These are phyloP conservation scores for Gentiana dahurica DNA, from an alignment of 257 asterid species.

Conservation along the genomic window DNA sequence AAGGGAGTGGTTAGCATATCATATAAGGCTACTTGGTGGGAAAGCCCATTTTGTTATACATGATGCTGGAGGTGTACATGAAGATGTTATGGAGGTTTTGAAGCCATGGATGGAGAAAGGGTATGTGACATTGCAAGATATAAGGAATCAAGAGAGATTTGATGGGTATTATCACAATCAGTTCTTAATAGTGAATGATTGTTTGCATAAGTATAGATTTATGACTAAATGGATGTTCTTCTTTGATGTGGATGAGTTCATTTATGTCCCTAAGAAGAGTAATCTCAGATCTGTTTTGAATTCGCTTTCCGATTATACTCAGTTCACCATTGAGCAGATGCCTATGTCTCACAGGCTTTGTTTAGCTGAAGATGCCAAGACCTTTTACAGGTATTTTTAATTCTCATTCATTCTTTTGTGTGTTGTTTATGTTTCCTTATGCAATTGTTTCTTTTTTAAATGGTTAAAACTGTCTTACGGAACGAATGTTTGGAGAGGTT, in stretches of 20 bases:
- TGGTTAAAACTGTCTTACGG: too few species aligned
- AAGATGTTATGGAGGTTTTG: constrained; percentile 47
- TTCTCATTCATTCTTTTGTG: not conserved
- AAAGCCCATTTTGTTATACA: constrained; percentile 74
- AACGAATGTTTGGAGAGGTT: too few species aligned
- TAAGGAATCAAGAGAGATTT: constrained; percentile 63
- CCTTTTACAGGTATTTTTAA: constrained; percentile 37
- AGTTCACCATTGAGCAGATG: constrained; percentile 76
- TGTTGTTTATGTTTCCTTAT: too few species aligned
- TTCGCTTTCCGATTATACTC: constrained; percentile 46
- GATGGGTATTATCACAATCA: constrained; percentile 87
- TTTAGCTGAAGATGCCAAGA: constrained; percentile 43
- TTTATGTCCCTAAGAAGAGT: constrained; percentile 54
- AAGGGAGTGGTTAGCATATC: constrained; percentile 78
- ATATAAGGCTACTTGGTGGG: constrained; percentile 43
- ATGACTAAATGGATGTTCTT: constrained; percentile 68
- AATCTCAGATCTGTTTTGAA: constrained; percentile 40
- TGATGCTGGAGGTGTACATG: constrained; percentile 85
- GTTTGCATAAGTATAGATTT: constrained; percentile 55
- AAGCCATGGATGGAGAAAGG: constrained; percentile 81
- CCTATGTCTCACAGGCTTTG: constrained; percentile 72
- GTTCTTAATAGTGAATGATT: constrained; percentile 66
- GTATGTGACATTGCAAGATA: constrained; percentile 57
- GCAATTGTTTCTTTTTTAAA: not conserved
- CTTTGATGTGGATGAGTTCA: constrained; percentile 78